phyloP scores from a whole-genome alignment of 305 asterid species.

The Fraxinus paxiana region DNA sequence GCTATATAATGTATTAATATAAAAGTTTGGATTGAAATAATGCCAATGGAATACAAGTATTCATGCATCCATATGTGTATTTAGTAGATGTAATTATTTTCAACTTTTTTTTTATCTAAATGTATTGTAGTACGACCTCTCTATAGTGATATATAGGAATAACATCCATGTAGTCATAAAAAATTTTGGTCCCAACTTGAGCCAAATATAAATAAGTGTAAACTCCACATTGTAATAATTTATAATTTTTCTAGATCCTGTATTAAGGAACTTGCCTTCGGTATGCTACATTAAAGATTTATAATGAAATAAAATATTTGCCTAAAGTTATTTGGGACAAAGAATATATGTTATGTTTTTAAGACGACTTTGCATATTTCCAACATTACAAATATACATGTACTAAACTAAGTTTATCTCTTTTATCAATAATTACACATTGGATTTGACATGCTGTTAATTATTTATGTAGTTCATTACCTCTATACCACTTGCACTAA shows the following conservation, averaged over 20 bases:
- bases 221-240: not conserved
- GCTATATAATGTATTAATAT: not conserved
- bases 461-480: not conserved
- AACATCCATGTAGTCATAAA: not conserved
- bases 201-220: not conserved
- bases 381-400: not conserved
- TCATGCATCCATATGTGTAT: not conserved
- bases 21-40: not conserved
- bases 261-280: not conserved
- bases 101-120: not conserved
- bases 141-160: not conserved
- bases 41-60: not conserved
- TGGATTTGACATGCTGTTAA: not conserved
- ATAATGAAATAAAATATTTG: too few relatives aligned
- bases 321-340: not conserved
- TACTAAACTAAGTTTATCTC: not conserved
- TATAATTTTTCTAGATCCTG: not conserved
- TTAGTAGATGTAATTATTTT: not conserved
- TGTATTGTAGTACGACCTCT: not conserved
- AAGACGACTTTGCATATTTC: not conserved
- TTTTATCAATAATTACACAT: not conserved
- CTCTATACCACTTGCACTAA: not conserved
- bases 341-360: not conserved
- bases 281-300: not conserved
- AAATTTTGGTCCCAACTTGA: not conserved